Conservation (phyloP, 2,329 filamentous ascomycete genomes). For the Fonsecaea pedrosoi region DNA sequence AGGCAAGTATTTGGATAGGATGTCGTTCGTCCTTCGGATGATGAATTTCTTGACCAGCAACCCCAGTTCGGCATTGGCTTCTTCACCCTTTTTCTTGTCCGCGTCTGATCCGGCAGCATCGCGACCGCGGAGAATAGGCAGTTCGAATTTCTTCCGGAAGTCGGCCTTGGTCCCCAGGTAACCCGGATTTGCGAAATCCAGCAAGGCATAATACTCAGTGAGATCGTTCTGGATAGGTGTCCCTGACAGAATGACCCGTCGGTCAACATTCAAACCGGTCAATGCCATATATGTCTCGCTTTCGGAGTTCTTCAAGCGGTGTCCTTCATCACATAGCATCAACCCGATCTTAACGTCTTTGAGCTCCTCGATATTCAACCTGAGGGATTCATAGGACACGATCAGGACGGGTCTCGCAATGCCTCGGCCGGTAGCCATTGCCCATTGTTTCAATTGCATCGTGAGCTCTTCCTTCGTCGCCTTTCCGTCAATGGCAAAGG, state of each 20-base stretch:
- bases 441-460: conserved; percentile 91
- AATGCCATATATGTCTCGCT: conserved; percentile 93
- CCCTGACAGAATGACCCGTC: conserved; percentile 92
- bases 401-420: conserved; percentile 94
- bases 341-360: conserved; percentile 89
- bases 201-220: conserved; percentile 95
- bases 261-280: conserved; percentile 86
- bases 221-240: conserved; percentile 98
- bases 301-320: conserved; percentile 95
- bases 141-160: conserved; percentile 91
- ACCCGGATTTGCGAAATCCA: conserved; percentile 95
- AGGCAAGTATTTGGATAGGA: conserved; percentile 94
- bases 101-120: conserved; percentile 87
- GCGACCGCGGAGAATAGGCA: conserved; percentile 88
- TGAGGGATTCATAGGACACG: conserved; percentile 94
- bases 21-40: conserved; percentile 96
- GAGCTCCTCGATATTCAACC: conserved; percentile 87
- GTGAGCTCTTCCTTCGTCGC: conserved; percentile 92
- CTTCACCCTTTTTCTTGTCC: conserved; percentile 81
- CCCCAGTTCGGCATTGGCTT: conserved; percentile 80
- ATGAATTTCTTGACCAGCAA: conserved; percentile 96
- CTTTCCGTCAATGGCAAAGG: conserved; percentile 97
- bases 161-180: conserved; percentile 87
- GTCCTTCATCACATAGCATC: conserved; percentile 94
- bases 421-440: conserved; percentile 84